These are phyloP conservation scores for Inonotus obliquus DNA, from an alignment of 1,284 basidiomycete genomes.

Conservation along the genomic window DNA sequence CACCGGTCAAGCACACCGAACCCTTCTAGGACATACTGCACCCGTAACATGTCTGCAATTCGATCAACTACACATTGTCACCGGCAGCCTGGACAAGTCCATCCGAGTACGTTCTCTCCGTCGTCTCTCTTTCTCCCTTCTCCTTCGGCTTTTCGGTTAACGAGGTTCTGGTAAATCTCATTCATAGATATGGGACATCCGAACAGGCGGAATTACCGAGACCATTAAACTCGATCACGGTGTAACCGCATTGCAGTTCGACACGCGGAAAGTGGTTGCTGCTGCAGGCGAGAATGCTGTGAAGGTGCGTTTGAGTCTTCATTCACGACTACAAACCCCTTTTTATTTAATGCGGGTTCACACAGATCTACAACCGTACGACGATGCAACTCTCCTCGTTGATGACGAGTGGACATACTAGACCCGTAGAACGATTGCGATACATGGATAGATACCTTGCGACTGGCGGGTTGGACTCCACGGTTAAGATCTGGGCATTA, in stretches of 20 bases:
- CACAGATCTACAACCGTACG: slow-evolving; percentile 93
- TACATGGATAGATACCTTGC: slow-evolving; percentile 97
- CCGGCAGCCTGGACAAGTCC: slow-evolving; percentile 92
- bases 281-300: slow-evolving; percentile 93
- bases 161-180: no score
- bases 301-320: slow-evolving; percentile 52
- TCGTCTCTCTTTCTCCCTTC: background rate
- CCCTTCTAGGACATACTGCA: slow-evolving; percentile 88
- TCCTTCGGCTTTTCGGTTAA: background rate
- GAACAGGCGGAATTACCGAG: slow-evolving; percentile 85
- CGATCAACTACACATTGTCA: slow-evolving; percentile 91
- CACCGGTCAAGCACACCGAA: slow-evolving; percentile 95
- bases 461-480: slow-evolving; percentile 84
- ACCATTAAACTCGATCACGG: slow-evolving; percentile 90
- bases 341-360: background rate
- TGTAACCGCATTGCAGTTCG: slow-evolving; percentile 92
- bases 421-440: slow-evolving; percentile 84
- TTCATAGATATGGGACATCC: slow-evolving; percentile 96
- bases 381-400: slow-evolving; percentile 85
- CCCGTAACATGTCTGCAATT: slow-evolving; percentile 96
- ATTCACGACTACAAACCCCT: background rate
- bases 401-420: slow-evolving; percentile 86
- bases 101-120: slow-evolving; percentile 65
- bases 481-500: slow-evolving; percentile 94
- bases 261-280: slow-evolving; percentile 89